Conservation (phyloP, 805 yeast species). For the Kodamaea laetipori region DNA sequence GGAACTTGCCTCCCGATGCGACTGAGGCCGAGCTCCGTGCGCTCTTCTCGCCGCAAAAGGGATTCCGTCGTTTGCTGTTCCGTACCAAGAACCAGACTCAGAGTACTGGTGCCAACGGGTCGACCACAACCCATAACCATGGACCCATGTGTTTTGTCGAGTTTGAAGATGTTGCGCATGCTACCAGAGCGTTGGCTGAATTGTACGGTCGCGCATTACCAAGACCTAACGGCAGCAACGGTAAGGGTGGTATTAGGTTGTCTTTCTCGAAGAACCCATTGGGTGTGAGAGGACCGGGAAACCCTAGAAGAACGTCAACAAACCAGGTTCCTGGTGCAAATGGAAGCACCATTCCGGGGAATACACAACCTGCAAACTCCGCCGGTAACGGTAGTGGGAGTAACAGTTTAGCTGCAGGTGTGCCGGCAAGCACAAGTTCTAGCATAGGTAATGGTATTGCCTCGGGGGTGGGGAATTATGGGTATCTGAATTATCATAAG, state of each 20-base stretch:
- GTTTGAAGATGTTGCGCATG: constrained; percentile 92
- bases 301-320: constrained; percentile 43
- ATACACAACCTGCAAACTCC: constrained; percentile 11
- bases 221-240: constrained; percentile 64
- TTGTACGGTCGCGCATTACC: constrained; percentile 91
- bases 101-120: constrained; percentile 28
- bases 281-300: constrained; percentile 82
- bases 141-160: constrained; percentile 99
- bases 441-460: constrained; percentile 9
- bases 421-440: constrained; percentile 15
- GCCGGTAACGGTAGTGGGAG: background rate
- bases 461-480: constrained; percentile 37
- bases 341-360: constrained; percentile 10
- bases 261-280: constrained; percentile 95
- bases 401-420: constrained; percentile 11
- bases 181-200: constrained; percentile 92
- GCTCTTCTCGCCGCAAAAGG: constrained; percentile 83
- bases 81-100: constrained; percentile 62
- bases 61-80: constrained; percentile 90
- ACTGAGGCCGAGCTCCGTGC: constrained; percentile 89
- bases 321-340: constrained; percentile 26
- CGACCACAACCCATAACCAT: constrained; percentile 48
- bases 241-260: constrained; percentile 92
- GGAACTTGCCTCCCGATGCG: constrained; percentile 96
- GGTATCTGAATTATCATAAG: constrained; percentile 37